Conservation (phyloP, 257 asterid genomes). For the Lavandula angustifolia region DNA sequence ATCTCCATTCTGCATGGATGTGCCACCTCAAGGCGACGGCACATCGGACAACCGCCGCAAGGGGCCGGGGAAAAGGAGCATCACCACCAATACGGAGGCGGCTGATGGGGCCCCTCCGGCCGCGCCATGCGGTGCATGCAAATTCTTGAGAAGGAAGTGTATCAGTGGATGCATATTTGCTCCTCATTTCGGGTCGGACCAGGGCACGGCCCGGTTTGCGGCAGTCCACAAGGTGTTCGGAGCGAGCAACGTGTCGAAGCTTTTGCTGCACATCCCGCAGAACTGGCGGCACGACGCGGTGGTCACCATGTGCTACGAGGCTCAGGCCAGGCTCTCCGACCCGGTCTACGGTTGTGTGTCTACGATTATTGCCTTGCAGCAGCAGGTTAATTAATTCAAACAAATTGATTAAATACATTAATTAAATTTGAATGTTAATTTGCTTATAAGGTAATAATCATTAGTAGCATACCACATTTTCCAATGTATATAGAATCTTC, state of each 20-base stretch:
- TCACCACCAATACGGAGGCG: constrained; percentile 8
- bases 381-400: constrained; percentile 49
- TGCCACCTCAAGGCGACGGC: constrained; percentile 35
- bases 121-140: constrained; percentile 91
- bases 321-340: constrained; percentile 86
- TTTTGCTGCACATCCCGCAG: constrained; percentile 63
- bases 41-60: constrained; percentile 39
- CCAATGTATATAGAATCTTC: too few relatives aligned
- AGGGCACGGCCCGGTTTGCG: constrained; percentile 83
- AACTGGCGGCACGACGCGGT: constrained; percentile 74
- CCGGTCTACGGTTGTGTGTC: constrained; percentile 92
- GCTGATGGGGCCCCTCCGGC: constrained; percentile 21
- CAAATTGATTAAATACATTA: not conserved
- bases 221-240: constrained; percentile 95
- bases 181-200: constrained; percentile 80
- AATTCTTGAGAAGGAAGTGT: constrained; percentile 91
- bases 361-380: constrained; percentile 75
- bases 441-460: too few relatives aligned
- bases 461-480: too few relatives aligned
- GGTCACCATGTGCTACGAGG: constrained; percentile 79
- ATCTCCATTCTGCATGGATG: constrained; percentile 48
- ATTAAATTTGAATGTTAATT: not conserved
- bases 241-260: constrained; percentile 87
- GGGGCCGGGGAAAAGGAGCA: constrained; percentile 39
- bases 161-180: constrained; percentile 77